Base-by-base conservation (phyloP, 441 rosid species). In the Populus hybrid region DNA sequence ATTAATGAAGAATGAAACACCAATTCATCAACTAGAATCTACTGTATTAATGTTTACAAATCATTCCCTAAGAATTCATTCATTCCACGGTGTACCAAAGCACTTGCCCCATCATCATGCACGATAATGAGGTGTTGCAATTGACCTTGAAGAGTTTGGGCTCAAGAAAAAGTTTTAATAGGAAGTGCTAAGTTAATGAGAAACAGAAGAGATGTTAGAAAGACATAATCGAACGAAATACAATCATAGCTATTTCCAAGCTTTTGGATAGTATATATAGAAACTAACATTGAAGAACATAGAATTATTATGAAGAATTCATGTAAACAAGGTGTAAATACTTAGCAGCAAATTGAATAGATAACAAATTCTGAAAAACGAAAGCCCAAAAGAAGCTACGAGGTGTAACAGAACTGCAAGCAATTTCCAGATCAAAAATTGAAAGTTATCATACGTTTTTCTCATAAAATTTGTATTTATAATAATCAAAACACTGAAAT, bases 401-500 rank as follows among this genome's bases (percentile, higher is more conserved):
- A 28, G 30, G 30, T 28, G 3, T 28, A 69, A 63, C 59, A 59
- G 16, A 36, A 46, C 7, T 8, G 53, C 35, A 34, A 69, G 16
- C 42, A 36, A 10, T 16, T 7, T 19, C 24, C 70, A 76, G 83
- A 80, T 78, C 75, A 77, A 40, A 80, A 68, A 30, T 18, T 34
- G 24, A 35, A 34, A 6, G 35, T 16, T 3, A 7, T 3, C 46
- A 32, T 32, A n/a, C 0, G 76, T 63, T 57, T 59, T 76, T 57
- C 70, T 74, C 35, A 34, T 61, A 14, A 30, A 28, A 28, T 28
- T 28, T 28, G 30, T 28, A 28, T 28, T 28, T 28, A 28, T 28
- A 28, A 28, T 28, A 28, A 28, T 28, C 30, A 28, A 28, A 28
- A 28, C 30, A 28, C 30, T 28, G 30, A 28, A 28, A 28, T 28